phyloP scores from a whole-genome alignment of 225 moss, liverwort and hornwort genomes.

The Pseudisothecium myosuroides region DNA sequence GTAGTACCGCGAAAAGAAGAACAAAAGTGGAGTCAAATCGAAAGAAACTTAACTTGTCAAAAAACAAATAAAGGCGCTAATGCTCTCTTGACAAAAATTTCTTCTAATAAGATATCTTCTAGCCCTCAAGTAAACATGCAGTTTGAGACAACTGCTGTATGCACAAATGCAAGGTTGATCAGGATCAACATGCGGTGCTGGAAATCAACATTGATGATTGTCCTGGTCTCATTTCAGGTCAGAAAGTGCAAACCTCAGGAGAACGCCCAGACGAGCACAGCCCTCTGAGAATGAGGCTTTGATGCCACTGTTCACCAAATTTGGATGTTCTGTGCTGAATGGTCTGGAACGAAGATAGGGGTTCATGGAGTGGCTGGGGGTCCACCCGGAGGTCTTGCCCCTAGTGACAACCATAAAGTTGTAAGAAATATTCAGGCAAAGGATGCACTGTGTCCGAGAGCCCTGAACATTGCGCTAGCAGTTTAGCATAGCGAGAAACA shows the following conservation, averaged over 20 bases:
- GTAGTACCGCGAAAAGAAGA: background rate
- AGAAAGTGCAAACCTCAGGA: constrained; percentile 27
- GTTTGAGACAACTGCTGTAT: background rate
- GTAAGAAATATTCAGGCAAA: background rate
- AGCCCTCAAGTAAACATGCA: background rate
- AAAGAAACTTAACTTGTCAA: background rate
- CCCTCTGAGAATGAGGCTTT: constrained; percentile 13
- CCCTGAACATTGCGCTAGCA: background rate
- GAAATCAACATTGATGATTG: background rate
- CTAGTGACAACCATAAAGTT: constrained; percentile 9
- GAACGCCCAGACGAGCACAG: constrained; percentile 14
- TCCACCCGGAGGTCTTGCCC: constrained; percentile 10
- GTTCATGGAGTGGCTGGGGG: background rate
- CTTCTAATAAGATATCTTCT: background rate
- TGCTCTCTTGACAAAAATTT: background rate
- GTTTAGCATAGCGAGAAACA: background rate
- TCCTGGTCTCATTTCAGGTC: background rate
- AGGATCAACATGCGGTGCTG: background rate
- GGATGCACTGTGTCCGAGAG: background rate
- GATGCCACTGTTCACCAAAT: constrained; percentile 13
- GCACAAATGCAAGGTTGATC: background rate
- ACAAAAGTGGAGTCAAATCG: background rate
- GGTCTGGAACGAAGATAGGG: constrained; percentile 5
- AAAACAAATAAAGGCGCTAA: background rate
- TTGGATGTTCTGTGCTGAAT: constrained; percentile 19